These are phyloP conservation scores for Powellomyces hirtus DNA, from an alignment of 192 early-diverging fungal genomes.

Conservation along the genomic window DNA sequence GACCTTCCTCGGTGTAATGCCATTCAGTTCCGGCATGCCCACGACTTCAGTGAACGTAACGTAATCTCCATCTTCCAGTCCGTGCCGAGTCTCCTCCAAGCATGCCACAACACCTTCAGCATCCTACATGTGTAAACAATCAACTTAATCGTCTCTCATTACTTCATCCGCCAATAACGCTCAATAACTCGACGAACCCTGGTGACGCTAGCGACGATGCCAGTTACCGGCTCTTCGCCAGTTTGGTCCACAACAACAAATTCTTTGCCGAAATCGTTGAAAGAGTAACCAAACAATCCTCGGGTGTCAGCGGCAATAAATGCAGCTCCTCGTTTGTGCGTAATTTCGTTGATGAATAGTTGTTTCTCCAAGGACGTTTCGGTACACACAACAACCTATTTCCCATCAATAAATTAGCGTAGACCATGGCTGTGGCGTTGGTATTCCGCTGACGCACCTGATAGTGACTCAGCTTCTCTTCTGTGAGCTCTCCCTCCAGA, in stretches of 20 bases:
- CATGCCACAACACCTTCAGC: slow-evolving; percentile 88
- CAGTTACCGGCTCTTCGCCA: slow-evolving; percentile 88
- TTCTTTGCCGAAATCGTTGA: slow-evolving; percentile 93
- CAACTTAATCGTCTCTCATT: slow-evolving; percentile 20
- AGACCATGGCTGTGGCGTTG: background rate
- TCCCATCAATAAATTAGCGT: background rate
- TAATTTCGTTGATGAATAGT: slow-evolving; percentile 81
- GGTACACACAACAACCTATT: slow-evolving; percentile 89
- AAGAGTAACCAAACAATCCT: slow-evolving; percentile 90
- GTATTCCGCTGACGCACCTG: too few relatives aligned
- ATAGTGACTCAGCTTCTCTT: slow-evolving; percentile 55
- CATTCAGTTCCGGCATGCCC: slow-evolving; percentile 91
- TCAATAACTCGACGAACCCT: slow-evolving; percentile 24
- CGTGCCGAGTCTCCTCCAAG: slow-evolving; percentile 94
- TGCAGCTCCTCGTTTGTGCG: slow-evolving; percentile 58
- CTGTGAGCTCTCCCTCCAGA: slow-evolving; percentile 63
- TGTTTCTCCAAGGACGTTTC: slow-evolving; percentile 74
- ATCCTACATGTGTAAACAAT: slow-evolving; percentile 52
- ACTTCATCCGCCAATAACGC: background rate
- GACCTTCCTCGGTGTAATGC: slow-evolving; percentile 71
- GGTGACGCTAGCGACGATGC: slow-evolving; percentile 86
- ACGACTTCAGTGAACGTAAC: slow-evolving; percentile 92
- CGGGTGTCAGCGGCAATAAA: slow-evolving; percentile 88
- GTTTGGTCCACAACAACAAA: slow-evolving; percentile 86
- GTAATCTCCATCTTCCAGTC: slow-evolving; percentile 94